These are phyloP conservation scores for Clarireedia paspali DNA, from an alignment of 2,329 filamentous ascomycete genomes.

Conservation along the genomic window DNA sequence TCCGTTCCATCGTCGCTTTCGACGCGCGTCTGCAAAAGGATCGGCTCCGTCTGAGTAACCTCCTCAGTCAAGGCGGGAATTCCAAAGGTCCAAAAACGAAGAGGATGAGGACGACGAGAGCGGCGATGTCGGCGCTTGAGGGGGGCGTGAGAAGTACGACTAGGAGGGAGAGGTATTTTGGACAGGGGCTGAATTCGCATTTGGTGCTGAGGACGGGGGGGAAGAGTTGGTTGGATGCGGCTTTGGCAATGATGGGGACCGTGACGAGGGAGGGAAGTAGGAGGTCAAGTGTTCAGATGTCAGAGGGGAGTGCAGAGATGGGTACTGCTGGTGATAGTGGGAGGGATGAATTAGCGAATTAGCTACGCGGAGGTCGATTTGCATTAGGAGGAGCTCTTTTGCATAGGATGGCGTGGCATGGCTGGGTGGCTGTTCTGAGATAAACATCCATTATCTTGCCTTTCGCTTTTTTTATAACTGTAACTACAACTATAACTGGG, in stretches of 20 bases:
- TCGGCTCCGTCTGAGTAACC: conserved; percentile 51
- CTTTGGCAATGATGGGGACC: not conserved
- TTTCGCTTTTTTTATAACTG: no score
- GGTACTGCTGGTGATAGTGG: not conserved
- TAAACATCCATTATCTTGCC: no score
- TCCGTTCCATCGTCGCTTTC: conserved; percentile 75
- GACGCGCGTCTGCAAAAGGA: conserved; percentile 66
- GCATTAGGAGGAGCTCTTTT: not conserved
- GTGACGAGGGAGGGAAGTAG: not conserved
- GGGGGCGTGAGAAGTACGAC: conserved; percentile 61
- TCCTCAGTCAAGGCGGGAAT: conserved; percentile 51
- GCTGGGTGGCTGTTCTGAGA: no score
- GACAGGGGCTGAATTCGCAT: conserved; percentile 48
- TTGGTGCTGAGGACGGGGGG: conserved; percentile 58
- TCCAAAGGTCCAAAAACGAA: conserved; percentile 42
- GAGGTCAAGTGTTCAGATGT: conserved; percentile 3
- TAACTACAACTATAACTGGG: no score
- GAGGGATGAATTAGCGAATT: conserved; percentile 2
- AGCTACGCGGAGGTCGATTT: not conserved
- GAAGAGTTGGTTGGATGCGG: conserved; percentile 23
- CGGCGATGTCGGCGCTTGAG: conserved; percentile 69
- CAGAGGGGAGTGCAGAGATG: not conserved
- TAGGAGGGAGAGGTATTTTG: conserved; percentile 67
- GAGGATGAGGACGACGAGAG: conserved; percentile 62
- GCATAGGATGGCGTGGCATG: not conserved